Evolutionary conservation across 2,329 filamentous ascomycete species (phyloP).

Genomic region (Fusarium temperatum): DNA sequence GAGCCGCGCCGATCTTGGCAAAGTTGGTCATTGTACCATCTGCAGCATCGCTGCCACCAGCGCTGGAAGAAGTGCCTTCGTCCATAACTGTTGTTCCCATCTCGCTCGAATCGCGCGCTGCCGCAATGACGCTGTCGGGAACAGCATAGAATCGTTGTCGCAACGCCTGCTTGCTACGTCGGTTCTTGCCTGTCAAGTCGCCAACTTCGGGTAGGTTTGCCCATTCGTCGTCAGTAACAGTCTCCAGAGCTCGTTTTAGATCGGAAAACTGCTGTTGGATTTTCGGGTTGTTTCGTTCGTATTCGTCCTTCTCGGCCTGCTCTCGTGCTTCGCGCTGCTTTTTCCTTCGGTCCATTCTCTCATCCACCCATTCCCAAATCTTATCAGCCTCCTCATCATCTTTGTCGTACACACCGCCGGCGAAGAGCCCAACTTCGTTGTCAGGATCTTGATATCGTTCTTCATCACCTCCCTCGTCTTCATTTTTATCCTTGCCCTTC

Average conservation of each 20-base stretch:
- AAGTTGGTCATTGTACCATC: conserved; percentile 98
- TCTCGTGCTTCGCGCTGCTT: conserved; percentile 95
- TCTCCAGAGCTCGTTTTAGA: conserved; percentile 87
- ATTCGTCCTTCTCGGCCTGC: conserved; percentile 88
- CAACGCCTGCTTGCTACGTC: conserved; percentile 82
- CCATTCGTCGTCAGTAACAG: conserved; percentile 96
- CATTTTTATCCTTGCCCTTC: conserved; percentile 74
- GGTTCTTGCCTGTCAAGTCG: conserved; percentile 93
- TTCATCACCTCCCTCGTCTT: conserved; percentile 78
- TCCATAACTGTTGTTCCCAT: conserved; percentile 90
- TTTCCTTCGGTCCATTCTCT: conserved; percentile 94
- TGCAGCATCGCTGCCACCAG: conserved; percentile 53
- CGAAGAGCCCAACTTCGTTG: conserved; percentile 95
- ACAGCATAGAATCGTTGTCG: conserved; percentile 93
- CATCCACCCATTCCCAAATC: conserved; percentile 95
- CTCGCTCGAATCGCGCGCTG: conserved; percentile 81
- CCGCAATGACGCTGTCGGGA: conserved; percentile 92
- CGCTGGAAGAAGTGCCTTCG: conserved; percentile 65
- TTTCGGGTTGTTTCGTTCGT: conserved; percentile 97
- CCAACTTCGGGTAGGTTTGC: conserved; percentile 94
- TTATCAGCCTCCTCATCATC: conserved; percentile 97
- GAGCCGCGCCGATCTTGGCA: conserved; percentile 93
- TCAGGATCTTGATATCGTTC: conserved; percentile 94
- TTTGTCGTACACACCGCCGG: conserved; percentile 93
- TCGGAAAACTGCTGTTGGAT: conserved; percentile 98